phyloP scores from a whole-genome alignment of 2,329 filamentous ascomycete species.

The Claviceps capensis region DNA sequence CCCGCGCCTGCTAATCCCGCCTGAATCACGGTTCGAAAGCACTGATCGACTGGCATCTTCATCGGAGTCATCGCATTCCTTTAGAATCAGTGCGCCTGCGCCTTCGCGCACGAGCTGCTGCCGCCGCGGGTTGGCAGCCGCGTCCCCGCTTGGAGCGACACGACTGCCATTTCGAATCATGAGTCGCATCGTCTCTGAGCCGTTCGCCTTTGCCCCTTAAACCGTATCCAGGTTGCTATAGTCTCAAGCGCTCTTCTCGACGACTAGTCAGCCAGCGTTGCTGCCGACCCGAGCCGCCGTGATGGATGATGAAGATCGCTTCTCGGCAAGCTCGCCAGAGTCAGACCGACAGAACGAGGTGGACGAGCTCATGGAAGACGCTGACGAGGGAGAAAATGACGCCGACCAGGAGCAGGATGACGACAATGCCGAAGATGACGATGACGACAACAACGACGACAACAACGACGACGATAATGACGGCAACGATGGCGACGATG shows the following conservation, averaged over 20 bases:
- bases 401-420: conserved; percentile 25
- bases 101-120: not conserved
- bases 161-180: conserved; percentile 1
- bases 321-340: conserved; percentile 18
- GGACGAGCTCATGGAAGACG: conserved; percentile 45
- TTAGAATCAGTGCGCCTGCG: not conserved
- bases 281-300: not conserved
- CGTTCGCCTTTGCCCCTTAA: not conserved
- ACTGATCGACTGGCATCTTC: not conserved
- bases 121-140: not conserved
- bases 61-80: not conserved
- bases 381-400: conserved; percentile 25
- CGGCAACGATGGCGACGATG: conserved; percentile 30
- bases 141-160: not conserved
- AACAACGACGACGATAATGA: conserved; percentile 23
- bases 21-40: not conserved
- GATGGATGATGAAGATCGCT: conserved; percentile 22
- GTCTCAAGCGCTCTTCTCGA: not conserved
- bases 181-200: not conserved
- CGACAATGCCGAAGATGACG: conserved; percentile 21
- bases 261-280: no score
- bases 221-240: not conserved
- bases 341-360: conserved; percentile 29
- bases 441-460: conserved; percentile 21
- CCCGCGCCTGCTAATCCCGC: not conserved